Base-by-base conservation (phyloP, 306 rosid genomes). In the Prunus mume region DNA sequence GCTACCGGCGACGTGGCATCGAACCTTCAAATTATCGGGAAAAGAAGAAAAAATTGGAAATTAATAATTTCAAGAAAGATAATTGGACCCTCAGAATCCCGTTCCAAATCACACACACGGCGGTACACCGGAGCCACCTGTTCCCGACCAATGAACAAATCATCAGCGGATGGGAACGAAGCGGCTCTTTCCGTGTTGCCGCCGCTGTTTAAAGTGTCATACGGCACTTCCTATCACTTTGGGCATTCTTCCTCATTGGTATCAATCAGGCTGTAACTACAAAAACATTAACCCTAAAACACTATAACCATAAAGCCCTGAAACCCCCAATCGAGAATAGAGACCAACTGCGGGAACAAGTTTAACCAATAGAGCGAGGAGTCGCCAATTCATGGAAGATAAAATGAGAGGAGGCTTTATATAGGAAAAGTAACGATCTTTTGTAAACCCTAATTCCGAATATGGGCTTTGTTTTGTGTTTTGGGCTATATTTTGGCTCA, bases 171-270 rank as follows among this genome's bases (percentile, higher is more conserved):
- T 85, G 90, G 80, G 74, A 80, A 24, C 28, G 2, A 24, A 56
- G 7, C 17, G 64, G 56, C 18, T 27, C 77, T 52, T 52, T 15
- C 8, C 13, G 65, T 43, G 70, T 14, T 15, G 67, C 60, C 85
- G 82, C 87, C 82, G 90, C 85, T 67, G 81, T 83, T 87, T 90
- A 24, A 52, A 78, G 93, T 93, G 96, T 91, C 98, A 90, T 90
- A 93, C 96, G 96, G 93, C 97, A 91, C 97, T 91, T 93, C 98
- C 97, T 91, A 91, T 90, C 97, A 78, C 76, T 81, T 81, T 68
- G 97, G 96, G 93, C 79, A 78, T 71, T 71, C 83, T 71, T 93
- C 96, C 77, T 93, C 98, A 91, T 19, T 4, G 96, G 91, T 85
- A 12, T n/a, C 22, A 9, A 64, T 14, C 18, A 1, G 22, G 3